These are phyloP conservation scores for Cordyceps tenuipes DNA, from an alignment of 2,329 filamentous ascomycete genomes.

Conservation along the genomic window DNA sequence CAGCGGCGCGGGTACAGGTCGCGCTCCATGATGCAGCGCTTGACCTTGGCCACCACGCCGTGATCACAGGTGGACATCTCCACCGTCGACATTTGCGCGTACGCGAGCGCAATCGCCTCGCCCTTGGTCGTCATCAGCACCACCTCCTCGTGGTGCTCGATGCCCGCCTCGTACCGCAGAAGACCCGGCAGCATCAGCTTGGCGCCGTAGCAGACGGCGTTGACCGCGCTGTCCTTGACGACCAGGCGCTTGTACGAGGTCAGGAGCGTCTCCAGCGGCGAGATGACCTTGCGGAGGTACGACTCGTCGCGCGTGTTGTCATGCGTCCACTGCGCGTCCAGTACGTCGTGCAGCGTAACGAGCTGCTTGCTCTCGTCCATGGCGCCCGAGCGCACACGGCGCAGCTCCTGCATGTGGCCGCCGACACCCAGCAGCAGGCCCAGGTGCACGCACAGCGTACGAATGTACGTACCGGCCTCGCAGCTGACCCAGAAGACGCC, in stretches of 20 bases:
- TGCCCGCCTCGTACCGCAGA: constrained; percentile 80
- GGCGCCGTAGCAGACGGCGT: constrained; percentile 96
- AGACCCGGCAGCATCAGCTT: constrained; percentile 98
- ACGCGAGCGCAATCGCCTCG: constrained; percentile 92
- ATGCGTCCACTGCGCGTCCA: constrained; percentile 92
- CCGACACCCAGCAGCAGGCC: constrained; percentile 70
- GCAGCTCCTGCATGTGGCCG: constrained; percentile 96
- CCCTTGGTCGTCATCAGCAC: constrained; percentile 99
- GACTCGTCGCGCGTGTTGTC: constrained; percentile 95
- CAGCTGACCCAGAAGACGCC: constrained; percentile 99
- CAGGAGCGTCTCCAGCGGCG: constrained; percentile 85
- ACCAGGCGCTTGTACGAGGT: constrained; percentile 93
- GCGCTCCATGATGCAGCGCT: constrained; percentile 99
- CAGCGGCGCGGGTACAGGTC: constrained; percentile 94
- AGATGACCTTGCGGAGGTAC: constrained; percentile 83
- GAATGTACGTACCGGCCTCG: constrained; percentile 95
- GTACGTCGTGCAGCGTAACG: constrained; percentile 77
- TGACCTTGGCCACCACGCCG: constrained; percentile 96
- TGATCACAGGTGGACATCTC: constrained; percentile 97
- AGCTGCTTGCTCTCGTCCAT: constrained; percentile 87
- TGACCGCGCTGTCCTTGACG: constrained; percentile 77
- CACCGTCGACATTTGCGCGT: constrained; percentile 95
- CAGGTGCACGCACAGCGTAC: constrained; percentile 93
- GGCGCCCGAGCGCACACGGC: constrained; percentile 85
- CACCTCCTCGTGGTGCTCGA: constrained; percentile 92